A percentile compares a stretch with the other conserved stretches of the same genome.
These are phyloP conservation scores for Starmera stellimalicola DNA, from an alignment of 1,139 yeast genomes.

Conservation along the genomic window DNA sequence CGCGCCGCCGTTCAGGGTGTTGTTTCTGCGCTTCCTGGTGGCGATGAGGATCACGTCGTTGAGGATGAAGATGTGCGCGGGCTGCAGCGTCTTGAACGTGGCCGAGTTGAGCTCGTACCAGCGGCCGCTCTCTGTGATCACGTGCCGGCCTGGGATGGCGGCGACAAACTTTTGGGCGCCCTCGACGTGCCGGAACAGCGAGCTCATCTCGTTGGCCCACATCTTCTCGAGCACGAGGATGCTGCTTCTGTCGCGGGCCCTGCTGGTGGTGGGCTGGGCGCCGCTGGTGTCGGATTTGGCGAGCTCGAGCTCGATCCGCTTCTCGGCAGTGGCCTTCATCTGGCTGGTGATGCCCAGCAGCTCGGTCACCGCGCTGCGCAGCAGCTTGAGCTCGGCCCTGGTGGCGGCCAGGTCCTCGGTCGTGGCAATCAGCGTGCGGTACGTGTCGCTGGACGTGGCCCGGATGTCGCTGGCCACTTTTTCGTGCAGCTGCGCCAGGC, in stretches of 20 bases:
- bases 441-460: slow-evolving; percentile 58
- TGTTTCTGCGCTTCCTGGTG: slow-evolving; percentile 39
- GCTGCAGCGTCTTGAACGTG: slow-evolving; percentile 74
- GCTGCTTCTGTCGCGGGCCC: slow-evolving; percentile 51
- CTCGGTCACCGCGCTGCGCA: slow-evolving; percentile 54
- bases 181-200: slow-evolving; percentile 74
- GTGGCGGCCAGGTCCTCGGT: slow-evolving; percentile 57
- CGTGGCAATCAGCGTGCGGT: slow-evolving; percentile 60
- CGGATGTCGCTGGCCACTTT: slow-evolving; percentile 57
- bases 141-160: slow-evolving; percentile 73
- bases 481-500: slow-evolving; percentile 42
- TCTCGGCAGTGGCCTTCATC: slow-evolving; percentile 62
- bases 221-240: slow-evolving; percentile 65
- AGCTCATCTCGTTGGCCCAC: slow-evolving; percentile 71
- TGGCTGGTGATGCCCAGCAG: slow-evolving; percentile 55
- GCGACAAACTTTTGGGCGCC: slow-evolving; percentile 82
- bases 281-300: slow-evolving; percentile 6
- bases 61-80: slow-evolving; percentile 66
- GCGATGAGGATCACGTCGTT: slow-evolving; percentile 77
- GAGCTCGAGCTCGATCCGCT: slow-evolving; percentile 37
- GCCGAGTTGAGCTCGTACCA: slow-evolving; percentile 88
- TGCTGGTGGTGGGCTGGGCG: slow-evolving; percentile 7
- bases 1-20: slow-evolving; percentile 4
- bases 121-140: slow-evolving; percentile 68
- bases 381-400: slow-evolving; percentile 50